Conservation (phyloP, 208 protist species). For the Polymyxa betae region DNA sequence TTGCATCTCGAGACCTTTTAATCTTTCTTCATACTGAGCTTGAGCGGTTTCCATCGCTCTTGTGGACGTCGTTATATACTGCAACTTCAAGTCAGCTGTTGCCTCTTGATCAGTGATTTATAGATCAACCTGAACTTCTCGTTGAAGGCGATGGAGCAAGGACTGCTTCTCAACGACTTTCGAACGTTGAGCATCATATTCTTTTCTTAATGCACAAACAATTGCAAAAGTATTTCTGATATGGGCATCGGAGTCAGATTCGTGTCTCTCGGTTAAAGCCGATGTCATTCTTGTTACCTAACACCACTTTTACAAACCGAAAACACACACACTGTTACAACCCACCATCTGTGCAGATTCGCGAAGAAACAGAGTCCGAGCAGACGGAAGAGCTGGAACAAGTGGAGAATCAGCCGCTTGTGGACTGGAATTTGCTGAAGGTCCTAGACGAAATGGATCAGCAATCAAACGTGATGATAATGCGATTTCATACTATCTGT, state of each 20-base stretch:
- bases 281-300: slow-evolving; percentile 26
- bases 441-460: neutral
- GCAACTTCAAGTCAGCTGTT: neutral
- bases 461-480: neutral
- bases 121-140: neutral
- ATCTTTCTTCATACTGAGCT: slow-evolving; percentile 32
- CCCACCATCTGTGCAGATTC: slow-evolving; percentile 25
- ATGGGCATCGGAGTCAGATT: slow-evolving; percentile 40
- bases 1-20: slow-evolving; percentile 46
- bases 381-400: neutral
- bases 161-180: slow-evolving; percentile 36
- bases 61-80: slow-evolving; percentile 45
- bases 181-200: neutral
- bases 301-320: too few species aligned
- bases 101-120: neutral
- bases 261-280: slow-evolving; percentile 22
- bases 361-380: slow-evolving; percentile 22
- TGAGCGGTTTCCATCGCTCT: neutral
- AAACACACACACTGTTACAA: too few species aligned
- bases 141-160: slow-evolving; percentile 30
- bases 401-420: neutral
- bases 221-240: slow-evolving; percentile 28
- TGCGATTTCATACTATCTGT: neutral
- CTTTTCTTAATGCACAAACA: slow-evolving; percentile 17
- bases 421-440: neutral